Conservation (phyloP, 495 filamentous ascomycete genomes). For the Neurospora africana region DNA sequence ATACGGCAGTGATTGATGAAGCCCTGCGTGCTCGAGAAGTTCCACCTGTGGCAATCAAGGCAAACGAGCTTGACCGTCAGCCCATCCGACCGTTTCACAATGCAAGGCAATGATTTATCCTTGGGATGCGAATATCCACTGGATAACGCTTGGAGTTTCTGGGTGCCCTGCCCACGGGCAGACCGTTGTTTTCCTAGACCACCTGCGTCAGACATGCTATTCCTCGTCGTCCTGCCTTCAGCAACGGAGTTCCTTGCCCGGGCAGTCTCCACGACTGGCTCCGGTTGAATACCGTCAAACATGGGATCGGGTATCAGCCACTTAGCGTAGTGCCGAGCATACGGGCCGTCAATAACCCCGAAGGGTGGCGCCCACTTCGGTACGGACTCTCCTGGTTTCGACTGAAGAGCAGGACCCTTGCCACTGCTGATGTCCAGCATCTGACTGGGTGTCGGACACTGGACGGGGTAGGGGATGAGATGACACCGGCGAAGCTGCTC, state of each 20-base stretch:
- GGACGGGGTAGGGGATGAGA: conserved; percentile 74
- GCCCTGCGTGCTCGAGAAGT: conserved; percentile 91
- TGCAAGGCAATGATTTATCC: conserved; percentile 47
- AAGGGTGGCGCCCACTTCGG: conserved; percentile 68
- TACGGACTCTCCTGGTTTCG: conserved; percentile 45
- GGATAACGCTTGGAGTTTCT: conserved; percentile 62
- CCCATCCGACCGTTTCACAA: conserved; percentile 43
- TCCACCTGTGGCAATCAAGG: conserved; percentile 73
- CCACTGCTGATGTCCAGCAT: conserved; percentile 59
- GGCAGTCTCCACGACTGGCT: conserved; percentile 24
- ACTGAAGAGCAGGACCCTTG: conserved; percentile 51
- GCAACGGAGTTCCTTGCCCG: conserved; percentile 30
- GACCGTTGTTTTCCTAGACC: conserved; percentile 49
- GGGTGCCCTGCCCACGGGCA: conserved; percentile 44
- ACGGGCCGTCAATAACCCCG: conserved; percentile 84
- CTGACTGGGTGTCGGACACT: conserved; percentile 47
- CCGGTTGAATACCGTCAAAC: conserved; percentile 61
- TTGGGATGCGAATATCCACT: conserved; percentile 60
- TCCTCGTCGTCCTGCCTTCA: conserved; percentile 65
- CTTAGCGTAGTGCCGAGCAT: conserved; percentile 83
- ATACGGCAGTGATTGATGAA: conserved; percentile 99
- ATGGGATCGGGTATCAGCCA: conserved; percentile 85
- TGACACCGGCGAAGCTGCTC: conserved; percentile 90
- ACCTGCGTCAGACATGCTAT: conserved; percentile 51
- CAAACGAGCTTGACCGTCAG: conserved; percentile 70